A percentile compares a stretch with the other conserved stretches of the same genome.
Conservation (phyloP, 2,329 filamentous ascomycete genomes). For the Sporothrix variecibatus region DNA sequence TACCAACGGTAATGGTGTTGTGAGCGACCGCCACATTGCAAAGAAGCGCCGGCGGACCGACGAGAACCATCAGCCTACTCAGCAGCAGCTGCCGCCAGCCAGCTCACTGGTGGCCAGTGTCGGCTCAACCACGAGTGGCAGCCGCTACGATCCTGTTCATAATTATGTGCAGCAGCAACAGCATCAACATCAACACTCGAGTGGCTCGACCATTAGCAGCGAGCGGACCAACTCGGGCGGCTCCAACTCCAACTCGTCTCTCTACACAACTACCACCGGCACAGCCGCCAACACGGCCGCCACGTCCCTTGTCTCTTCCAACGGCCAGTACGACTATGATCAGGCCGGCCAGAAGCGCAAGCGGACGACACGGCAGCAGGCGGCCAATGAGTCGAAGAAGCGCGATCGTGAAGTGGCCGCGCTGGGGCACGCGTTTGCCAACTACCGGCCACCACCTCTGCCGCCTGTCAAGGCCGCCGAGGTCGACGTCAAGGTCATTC, state of each 20-base stretch:
- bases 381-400: conserved; percentile 78
- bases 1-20: conserved; percentile 3
- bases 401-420: conserved; percentile 73
- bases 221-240: conserved; percentile 76
- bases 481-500: conserved; percentile 63
- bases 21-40: conserved; percentile 53
- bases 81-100: conserved; percentile 25
- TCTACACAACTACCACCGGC: conserved; percentile 87
- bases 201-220: conserved; percentile 74
- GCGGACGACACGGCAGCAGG: conserved; percentile 70
- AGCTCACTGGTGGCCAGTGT: conserved; percentile 37
- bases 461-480: conserved; percentile 89
- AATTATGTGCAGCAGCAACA: conserved; percentile 48
- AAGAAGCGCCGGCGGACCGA: conserved; percentile 75
- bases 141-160: conserved; percentile 69
- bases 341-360: conserved; percentile 84
- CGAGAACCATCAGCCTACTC: conserved; percentile 41
- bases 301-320: conserved; percentile 75
- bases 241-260: conserved; percentile 65
- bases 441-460: conserved; percentile 82
- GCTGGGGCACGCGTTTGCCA: conserved; percentile 69
- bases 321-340: conserved; percentile 66
- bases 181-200: conserved; percentile 41
- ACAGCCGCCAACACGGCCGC: conserved; percentile 69
- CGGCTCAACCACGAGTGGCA: conserved; percentile 48